A percentile compares a stretch with the other conserved stretches of the same genome.
Evolutionary conservation across 805 yeast genomes (phyloP).

Genomic region (Saturnispora mendoncae): DNA sequence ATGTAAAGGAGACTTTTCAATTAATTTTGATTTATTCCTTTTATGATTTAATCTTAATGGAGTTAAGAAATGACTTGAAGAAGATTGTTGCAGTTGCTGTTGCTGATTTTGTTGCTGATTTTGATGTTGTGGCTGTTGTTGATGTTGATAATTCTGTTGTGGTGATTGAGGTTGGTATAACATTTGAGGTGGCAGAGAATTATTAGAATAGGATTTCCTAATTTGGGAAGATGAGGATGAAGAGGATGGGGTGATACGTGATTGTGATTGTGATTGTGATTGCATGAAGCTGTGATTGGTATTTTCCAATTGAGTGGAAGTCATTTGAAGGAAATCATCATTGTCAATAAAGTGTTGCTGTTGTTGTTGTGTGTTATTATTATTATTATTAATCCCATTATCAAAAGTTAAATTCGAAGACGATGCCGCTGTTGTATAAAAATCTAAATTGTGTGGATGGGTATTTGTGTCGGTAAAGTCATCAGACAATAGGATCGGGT

Average conservation of each 20-base stretch:
- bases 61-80: slow-evolving; percentile 10
- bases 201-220: slow-evolving; percentile 10
- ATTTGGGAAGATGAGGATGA: slow-evolving; percentile 9
- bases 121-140: no score
- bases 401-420: slow-evolving; percentile 1
- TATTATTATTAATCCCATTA: background rate
- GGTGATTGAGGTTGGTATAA: slow-evolving; percentile 13
- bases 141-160: no score
- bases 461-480: background rate
- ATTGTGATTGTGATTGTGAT: background rate
- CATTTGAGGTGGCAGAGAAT: slow-evolving; percentile 14
- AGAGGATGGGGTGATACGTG: slow-evolving; percentile 15
- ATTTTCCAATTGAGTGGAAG: slow-evolving; percentile 10
- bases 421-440: slow-evolving; percentile 1
- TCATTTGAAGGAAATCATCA: slow-evolving; percentile 25
- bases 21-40: slow-evolving; percentile 18
- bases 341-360: slow-evolving; percentile 11
- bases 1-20: slow-evolving; percentile 28
- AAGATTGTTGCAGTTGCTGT: slow-evolving; percentile 16
- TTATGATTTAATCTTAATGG: slow-evolving; percentile 17
- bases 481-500: background rate
- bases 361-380: slow-evolving; percentile 1
- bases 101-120: no score
- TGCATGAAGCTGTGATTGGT: slow-evolving; percentile 26
- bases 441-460: background rate